Conservation (phyloP, 2,329 filamentous ascomycete genomes). For the Fusarium sp. region DNA sequence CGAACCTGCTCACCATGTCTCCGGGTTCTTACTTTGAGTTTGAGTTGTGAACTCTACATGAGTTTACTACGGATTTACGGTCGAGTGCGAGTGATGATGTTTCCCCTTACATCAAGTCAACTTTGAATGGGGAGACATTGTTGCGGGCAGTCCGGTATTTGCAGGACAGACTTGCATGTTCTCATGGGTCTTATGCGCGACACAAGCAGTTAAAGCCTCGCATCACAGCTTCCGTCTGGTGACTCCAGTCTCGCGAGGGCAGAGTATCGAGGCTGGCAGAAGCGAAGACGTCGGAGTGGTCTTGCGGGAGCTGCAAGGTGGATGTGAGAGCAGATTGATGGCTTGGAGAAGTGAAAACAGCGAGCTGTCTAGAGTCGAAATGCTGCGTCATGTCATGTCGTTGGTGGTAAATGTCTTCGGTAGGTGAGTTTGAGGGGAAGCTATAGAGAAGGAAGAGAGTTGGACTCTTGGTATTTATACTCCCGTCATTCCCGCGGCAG, state of each 20-base stretch:
- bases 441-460: too few species aligned
- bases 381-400: accelerated
- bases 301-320: background rate
- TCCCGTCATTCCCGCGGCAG: background rate
- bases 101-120: background rate
- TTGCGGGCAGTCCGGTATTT: too few species aligned
- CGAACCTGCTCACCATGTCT: accelerated
- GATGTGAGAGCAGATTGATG: background rate
- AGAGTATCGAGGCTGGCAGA: accelerated
- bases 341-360: too few species aligned
- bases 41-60: background rate
- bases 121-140: background rate
- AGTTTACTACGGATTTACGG: too few species aligned
- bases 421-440: background rate
- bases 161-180: background rate
- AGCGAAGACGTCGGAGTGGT: background rate
- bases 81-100: background rate
- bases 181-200: too few species aligned
- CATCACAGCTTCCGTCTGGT: background rate
- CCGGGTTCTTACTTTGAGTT: background rate
- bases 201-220: background rate
- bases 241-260: background rate
- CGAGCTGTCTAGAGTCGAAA: background rate
- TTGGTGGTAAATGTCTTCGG: accelerated
- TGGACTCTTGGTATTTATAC: background rate